These are phyloP conservation scores for Polysphondylium violaceum DNA, from an alignment of 78 protist species.

Conservation along the genomic window DNA sequence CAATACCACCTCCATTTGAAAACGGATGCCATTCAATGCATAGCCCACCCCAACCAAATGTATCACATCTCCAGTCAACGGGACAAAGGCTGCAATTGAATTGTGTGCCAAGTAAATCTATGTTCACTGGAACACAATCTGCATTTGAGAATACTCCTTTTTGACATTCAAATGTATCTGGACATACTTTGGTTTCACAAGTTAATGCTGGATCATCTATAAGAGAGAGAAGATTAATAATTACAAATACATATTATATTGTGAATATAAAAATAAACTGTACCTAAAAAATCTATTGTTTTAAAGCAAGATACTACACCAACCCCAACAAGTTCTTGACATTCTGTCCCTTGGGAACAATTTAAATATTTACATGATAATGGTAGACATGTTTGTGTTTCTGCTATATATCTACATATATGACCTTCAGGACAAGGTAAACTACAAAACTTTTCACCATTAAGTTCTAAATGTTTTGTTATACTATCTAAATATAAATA, in stretches of 20 bases:
- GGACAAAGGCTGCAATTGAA: slow-evolving; percentile 18
- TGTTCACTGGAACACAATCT: slow-evolving; percentile 39
- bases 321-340: slow-evolving; percentile 5
- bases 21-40: slow-evolving; percentile 45
- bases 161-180: slow-evolving; percentile 9
- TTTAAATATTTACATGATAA: neutral
- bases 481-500: no score
- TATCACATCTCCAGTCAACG: slow-evolving; percentile 22
- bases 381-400: slow-evolving; percentile 6
- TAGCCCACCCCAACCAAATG: slow-evolving; percentile 69
- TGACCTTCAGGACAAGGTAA: neutral
- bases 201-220: neutral
- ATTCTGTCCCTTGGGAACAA: slow-evolving; percentile 17
- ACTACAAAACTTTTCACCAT: slow-evolving; percentile 26
- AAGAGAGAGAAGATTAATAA: neutral
- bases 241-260: neutral
- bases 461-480: neutral
- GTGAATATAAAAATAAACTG: neutral
- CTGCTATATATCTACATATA: slow-evolving; percentile 14
- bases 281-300: neutral
- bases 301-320: slow-evolving; percentile 29
- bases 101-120: slow-evolving; percentile 3
- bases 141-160: slow-evolving; percentile 38
- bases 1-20: neutral
- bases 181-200: slow-evolving; percentile 16